Percentiles rank a stretch among this genome's conserved stretches.
phyloP scores from a whole-genome alignment of 2,329 filamentous ascomycete genomes.

The Dryadomyces quercivorus region DNA sequence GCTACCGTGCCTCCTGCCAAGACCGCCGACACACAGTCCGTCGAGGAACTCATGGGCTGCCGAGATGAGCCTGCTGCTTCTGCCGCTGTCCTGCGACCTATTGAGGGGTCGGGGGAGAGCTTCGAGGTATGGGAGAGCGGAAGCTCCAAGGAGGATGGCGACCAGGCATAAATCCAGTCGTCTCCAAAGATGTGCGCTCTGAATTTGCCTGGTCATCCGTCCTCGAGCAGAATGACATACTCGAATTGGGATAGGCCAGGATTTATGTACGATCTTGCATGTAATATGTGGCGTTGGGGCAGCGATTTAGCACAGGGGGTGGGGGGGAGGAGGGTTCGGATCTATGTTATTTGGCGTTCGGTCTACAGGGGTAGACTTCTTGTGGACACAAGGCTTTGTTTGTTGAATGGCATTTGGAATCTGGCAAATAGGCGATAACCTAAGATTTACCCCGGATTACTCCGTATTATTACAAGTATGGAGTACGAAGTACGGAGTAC shows the following conservation, averaged over 20 bases:
- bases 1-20: not conserved
- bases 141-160: conserved; percentile 45
- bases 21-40: conserved; percentile 5
- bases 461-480: not conserved
- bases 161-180: conserved; percentile 1
- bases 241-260: not conserved
- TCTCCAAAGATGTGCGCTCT: not conserved
- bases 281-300: not conserved
- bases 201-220: not conserved
- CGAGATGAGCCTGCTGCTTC: conserved; percentile 23
- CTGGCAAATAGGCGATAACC: not conserved
- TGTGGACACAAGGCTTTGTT: not conserved
- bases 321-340: too few species aligned
- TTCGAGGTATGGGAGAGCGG: conserved; percentile 63
- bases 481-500: too few species aligned
- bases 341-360: not conserved
- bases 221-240: not conserved
- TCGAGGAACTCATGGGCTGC: conserved; percentile 26
- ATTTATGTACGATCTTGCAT: not conserved
- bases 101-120: conserved; percentile 46
- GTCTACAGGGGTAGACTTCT: not conserved
- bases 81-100: conserved; percentile 37
- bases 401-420: not conserved
- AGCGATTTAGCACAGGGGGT: not conserved
- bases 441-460: not conserved